Percentiles rank a stretch among this genome's conserved stretches.
Evolutionary conservation across 208 protist genomes (phyloP).

Genomic region (Plasmodiophora brassicae): DNA sequence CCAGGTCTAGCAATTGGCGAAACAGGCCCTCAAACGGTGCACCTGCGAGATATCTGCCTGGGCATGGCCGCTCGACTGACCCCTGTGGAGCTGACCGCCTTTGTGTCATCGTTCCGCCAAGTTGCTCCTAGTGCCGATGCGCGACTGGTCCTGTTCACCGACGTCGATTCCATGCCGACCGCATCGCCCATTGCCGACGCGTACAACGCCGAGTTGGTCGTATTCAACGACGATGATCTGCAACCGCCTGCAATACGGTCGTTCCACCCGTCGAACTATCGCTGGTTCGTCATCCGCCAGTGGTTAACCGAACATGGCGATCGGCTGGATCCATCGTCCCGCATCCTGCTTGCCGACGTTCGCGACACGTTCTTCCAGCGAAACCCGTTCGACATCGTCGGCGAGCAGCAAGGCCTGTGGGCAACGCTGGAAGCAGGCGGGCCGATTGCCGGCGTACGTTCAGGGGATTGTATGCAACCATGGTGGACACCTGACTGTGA

Average conservation of each 20-base stretch:
- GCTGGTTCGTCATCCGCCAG: not conserved
- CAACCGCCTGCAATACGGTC: not conserved
- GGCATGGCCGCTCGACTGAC: not conserved
- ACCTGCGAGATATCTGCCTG: slow-evolving; percentile 27
- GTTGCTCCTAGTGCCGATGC: not conserved
- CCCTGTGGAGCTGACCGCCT: not conserved
- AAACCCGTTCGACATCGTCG: not conserved
- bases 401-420: not conserved
- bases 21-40: too few relatives aligned
- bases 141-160: not conserved
- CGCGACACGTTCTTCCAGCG: slow-evolving; percentile 3
- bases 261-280: slow-evolving; percentile 10
- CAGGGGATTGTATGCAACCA: not conserved
- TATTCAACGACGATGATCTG: not conserved
- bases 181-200: not conserved
- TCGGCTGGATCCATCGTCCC: not conserved
- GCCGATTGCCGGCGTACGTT: not conserved
- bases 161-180: not conserved
- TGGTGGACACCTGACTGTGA: not conserved
- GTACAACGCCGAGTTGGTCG: not conserved
- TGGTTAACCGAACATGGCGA: too few relatives aligned
- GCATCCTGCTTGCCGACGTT: not conserved
- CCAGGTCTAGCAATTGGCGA: too few relatives aligned
- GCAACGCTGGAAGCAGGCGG: not conserved
- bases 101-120: not conserved